Evolutionary conservation across 106 monocot genomes (phyloP).

Genomic region (Posidonia australis): DNA sequence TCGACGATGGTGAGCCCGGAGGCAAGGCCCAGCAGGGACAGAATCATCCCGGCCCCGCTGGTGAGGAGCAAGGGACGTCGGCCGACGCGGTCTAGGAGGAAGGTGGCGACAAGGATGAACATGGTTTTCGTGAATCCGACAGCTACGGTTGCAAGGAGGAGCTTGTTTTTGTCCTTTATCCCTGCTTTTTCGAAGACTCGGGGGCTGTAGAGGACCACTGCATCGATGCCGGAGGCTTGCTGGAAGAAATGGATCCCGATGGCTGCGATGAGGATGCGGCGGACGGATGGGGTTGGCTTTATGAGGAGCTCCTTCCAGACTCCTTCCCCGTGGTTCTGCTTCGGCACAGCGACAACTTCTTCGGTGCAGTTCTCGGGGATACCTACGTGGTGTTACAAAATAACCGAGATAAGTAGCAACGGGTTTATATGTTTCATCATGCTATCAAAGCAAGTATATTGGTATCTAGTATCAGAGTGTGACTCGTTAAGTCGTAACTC

Average conservation of each 20-base stretch:
- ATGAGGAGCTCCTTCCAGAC: conserved; percentile 62
- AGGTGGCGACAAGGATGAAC: conserved; percentile 53
- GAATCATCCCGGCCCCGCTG: conserved; percentile 56
- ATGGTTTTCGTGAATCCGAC: conserved; percentile 68
- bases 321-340: conserved; percentile 28
- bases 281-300: conserved; percentile 45
- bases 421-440: no score
- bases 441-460: no score
- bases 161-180: conserved; percentile 23
- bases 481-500: no score
- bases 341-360: conserved; percentile 12
- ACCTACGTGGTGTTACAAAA: conserved; percentile 11
- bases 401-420: no score
- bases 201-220: conserved; percentile 76
- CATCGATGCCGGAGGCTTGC: conserved; percentile 75
- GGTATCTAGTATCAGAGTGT: no score
- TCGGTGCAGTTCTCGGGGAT: conserved; percentile 21
- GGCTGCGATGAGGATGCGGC: conserved; percentile 42
- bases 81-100: conserved; percentile 60
- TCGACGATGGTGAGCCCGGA: conserved; percentile 25
- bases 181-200: conserved; percentile 56
- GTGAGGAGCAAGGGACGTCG: conserved; percentile 46
- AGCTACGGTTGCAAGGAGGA: conserved; percentile 48
- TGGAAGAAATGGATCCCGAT: conserved; percentile 80
- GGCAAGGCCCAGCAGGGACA: conserved; percentile 36